phyloP scores from a whole-genome alignment of 768 basidiomycete genomes.

The Vararia minispora region DNA sequence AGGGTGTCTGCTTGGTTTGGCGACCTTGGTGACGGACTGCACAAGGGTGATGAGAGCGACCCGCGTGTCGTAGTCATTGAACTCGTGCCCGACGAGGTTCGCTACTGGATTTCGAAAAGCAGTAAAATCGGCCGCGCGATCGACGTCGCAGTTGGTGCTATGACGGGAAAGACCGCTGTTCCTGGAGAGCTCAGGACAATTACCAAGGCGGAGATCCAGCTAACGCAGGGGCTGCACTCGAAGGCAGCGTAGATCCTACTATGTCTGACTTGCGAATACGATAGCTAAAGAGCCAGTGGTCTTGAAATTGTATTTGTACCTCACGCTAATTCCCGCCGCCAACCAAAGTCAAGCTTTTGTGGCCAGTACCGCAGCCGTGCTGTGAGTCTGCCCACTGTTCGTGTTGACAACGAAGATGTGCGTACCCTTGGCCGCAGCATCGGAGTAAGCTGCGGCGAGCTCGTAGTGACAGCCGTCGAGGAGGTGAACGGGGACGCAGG shows the following conservation, averaged over 20 bases:
- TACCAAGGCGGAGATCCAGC: conserved; percentile 27
- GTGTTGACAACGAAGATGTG: conserved; percentile 50
- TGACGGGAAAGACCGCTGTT: conserved; percentile 49
- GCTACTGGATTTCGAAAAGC: conserved; percentile 68
- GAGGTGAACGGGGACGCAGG: conserved; percentile 39
- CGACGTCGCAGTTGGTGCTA: conserved; percentile 46
- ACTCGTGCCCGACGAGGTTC: conserved; percentile 69
- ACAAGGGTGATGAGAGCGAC: conserved; percentile 71
- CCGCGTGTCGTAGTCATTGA: conserved; percentile 74
- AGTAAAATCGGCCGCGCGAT: conserved; percentile 44
- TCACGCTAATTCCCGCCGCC: too few species aligned
- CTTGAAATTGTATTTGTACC: too few species aligned
- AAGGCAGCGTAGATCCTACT: too few species aligned
- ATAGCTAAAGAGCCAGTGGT: too few species aligned
- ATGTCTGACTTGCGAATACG: too few species aligned
- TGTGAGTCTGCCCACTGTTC: too few species aligned
- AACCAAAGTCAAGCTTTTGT: too few species aligned
- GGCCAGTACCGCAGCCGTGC: too few species aligned
- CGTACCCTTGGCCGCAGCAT: conserved; percentile 34
- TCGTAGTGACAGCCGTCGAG: conserved; percentile 26
- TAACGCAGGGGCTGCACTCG: conserved; percentile 1
- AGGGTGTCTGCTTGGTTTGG: conserved; percentile 76
- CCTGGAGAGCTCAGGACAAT: conserved; percentile 76
- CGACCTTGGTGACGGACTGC: conserved; percentile 74
- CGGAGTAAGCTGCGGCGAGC: conserved; percentile 44